Evolutionary conservation across 495 filamentous ascomycete species (phyloP), one percentile per base, ranked within the genome.

Genomic region (Trichocladium antarcticum): DNA sequence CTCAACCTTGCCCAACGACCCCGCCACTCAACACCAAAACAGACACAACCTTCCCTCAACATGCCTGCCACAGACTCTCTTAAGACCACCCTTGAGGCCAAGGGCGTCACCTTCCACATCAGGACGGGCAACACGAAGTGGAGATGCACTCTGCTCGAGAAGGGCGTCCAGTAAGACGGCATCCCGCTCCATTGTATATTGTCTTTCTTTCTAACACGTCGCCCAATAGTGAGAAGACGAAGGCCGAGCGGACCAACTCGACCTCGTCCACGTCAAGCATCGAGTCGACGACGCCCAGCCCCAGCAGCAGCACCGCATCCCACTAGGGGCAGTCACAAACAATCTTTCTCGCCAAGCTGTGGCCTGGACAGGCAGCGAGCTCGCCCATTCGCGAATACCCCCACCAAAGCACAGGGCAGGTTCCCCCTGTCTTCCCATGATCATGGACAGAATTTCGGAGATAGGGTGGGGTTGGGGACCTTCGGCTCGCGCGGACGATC

Each of bases 101-200:
- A 60, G 50, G 61, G 57, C 24, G 37, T 73, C 53, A 57, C 52
- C 50, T 74, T 74, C 64, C 63, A 66, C 37, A 66, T 74, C 53
- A 67, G 61, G 60, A 62, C 69, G 5, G 62, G 62, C 38, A 42
- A 44, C 27, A 58, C 58, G 37, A 61, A 58, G 51, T 74, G 67
- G 63, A 39, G 62, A 35, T 70, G 68, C 59, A 64, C 60, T 20
- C 42, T 74, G 9, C 56, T 70, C 29, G 66, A 72, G 56, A 65
- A 69, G 38, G 57, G 62, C 41, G 51, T 64, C 42, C 67, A 68
- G 70, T 74, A 64, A 62, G 66, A 16, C 20, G 24, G 17, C 32
- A 24, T 21, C 12, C 21, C 37, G 1, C n/a, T 40, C 16, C 20
- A 6, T 3, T 19, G 9, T 11, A 21, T 17, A 35, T 16, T 14